Conservation (phyloP, 306 rosid genomes). For the Acmispon strigosus region DNA sequence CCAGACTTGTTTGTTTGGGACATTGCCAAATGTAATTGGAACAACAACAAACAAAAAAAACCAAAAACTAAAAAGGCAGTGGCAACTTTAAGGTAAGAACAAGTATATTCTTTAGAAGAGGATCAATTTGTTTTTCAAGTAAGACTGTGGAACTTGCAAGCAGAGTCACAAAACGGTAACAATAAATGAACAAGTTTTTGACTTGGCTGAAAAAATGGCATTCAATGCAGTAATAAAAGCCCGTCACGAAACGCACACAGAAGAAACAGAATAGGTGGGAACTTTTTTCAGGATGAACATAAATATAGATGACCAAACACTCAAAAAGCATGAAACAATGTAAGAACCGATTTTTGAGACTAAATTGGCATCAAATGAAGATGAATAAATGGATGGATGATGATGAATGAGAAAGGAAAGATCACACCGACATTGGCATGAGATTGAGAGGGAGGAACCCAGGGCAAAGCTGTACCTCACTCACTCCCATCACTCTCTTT, state of each 20-base stretch:
- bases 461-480: conserved; percentile 4
- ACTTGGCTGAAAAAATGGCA: neutral
- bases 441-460: neutral
- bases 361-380: conserved; percentile 18
- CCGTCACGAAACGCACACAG: no score
- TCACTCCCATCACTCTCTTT: neutral
- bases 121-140: neutral
- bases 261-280: neutral
- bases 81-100: neutral
- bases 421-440: neutral
- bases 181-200: neutral
- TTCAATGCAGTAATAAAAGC: conserved; percentile 22
- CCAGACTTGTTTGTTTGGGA: conserved; percentile 14
- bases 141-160: neutral
- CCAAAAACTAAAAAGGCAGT: neutral
- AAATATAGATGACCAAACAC: neutral
- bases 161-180: neutral
- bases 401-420: neutral
- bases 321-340: no score
- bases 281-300: neutral
- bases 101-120: neutral
- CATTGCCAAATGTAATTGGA: conserved; percentile 22
- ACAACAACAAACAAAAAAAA: neutral
- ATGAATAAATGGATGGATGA: neutral
- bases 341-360: neutral